These are phyloP conservation scores for Myriosclerotinia curreyana DNA, from an alignment of 2,329 filamentous ascomycete genomes.

Conservation along the genomic window DNA sequence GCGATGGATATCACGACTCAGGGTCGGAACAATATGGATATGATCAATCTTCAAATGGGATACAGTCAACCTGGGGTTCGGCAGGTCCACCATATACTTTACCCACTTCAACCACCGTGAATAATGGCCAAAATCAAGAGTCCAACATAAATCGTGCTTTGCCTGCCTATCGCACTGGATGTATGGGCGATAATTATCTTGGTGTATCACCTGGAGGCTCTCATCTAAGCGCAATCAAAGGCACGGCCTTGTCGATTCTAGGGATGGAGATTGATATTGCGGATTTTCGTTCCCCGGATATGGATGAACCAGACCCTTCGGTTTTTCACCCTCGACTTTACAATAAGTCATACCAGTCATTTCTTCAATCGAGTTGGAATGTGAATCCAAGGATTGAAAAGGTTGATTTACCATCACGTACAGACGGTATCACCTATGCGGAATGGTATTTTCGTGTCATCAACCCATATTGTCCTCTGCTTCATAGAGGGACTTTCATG, in stretches of 20 bases:
- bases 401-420: constrained; percentile 60
- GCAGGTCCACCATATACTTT: constrained; percentile 23
- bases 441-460: constrained; percentile 74
- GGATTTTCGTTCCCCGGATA: constrained; percentile 64
- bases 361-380: constrained; percentile 63
- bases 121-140: constrained; percentile 27
- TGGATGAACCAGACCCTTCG: constrained; percentile 55
- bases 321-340: constrained; percentile 50
- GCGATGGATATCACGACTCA: constrained; percentile 25
- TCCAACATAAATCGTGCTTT: constrained; percentile 32
- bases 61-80: constrained; percentile 28
- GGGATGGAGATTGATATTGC: constrained; percentile 78
- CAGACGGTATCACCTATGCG: constrained; percentile 65
- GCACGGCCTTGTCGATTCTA: constrained; percentile 72
- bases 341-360: constrained; percentile 70
- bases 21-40: constrained; percentile 20
- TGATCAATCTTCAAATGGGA: constrained; percentile 7
- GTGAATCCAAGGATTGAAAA: constrained; percentile 54
- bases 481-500: constrained; percentile 75
- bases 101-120: not conserved
- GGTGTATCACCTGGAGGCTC: constrained; percentile 59
- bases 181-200: constrained; percentile 60
- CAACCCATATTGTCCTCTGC: constrained; percentile 67
- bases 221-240: constrained; percentile 69
- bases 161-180: constrained; percentile 35